A percentile compares a stretch with the other conserved stretches of the same genome.
Conservation (phyloP, 2,329 filamentous ascomycete species). For the Daldinia sp. region DNA sequence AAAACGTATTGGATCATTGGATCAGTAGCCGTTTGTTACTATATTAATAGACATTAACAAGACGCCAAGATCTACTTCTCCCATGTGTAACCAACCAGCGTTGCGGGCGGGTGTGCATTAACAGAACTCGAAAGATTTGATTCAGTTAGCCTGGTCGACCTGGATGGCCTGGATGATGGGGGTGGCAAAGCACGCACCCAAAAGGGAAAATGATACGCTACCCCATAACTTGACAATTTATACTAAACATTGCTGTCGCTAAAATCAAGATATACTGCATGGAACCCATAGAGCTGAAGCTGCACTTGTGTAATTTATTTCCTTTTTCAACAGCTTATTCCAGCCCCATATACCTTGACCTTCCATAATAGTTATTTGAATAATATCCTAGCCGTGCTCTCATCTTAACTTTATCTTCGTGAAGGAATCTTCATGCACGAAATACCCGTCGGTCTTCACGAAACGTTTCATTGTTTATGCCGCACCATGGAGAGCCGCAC, state of each 20-base stretch:
- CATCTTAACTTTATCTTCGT: background rate
- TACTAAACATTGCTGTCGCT: slow-evolving; percentile 1
- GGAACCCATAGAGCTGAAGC: background rate
- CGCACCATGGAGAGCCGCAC: background rate
- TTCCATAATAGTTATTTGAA: slow-evolving; percentile 1
- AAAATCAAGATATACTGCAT: background rate
- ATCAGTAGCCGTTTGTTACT: background rate
- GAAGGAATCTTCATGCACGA: background rate
- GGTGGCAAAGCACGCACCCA: slow-evolving; percentile 5
- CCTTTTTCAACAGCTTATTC: background rate
- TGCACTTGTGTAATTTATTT: background rate
- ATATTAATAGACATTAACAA: slow-evolving; percentile 6
- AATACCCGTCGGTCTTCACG: background rate
- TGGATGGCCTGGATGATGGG: background rate
- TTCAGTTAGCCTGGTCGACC: background rate
- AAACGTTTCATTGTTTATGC: slow-evolving; percentile 6
- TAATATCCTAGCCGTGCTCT: background rate
- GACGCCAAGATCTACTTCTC: slow-evolving; percentile 7
- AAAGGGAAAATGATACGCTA: background rate
- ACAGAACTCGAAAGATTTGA: background rate
- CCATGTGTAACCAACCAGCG: background rate
- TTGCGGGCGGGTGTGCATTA: background rate
- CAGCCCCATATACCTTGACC: background rate
- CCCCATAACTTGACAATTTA: slow-evolving; percentile 2
- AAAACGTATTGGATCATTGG: background rate